Evolutionary conservation across 129 eudicot genomes (phyloP), one percentile per base, ranked within the genome.

Genomic region (Calendula officinalis): DNA sequence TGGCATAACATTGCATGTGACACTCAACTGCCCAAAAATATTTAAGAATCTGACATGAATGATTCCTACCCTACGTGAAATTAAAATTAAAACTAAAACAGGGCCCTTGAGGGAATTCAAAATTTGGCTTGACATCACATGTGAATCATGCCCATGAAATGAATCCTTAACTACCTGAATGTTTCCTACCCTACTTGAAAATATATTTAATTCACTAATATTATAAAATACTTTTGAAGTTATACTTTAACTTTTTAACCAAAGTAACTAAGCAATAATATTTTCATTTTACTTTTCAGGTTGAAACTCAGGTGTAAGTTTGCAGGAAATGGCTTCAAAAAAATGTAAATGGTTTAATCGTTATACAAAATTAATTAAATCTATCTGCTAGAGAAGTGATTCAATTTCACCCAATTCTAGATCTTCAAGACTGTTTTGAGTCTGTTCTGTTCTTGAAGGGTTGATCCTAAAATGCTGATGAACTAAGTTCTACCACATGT

Each of bases 1-100:
- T 57, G 77, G 68, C 77, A 56, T 66, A 66, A 57, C 78, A 74
- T 56, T 27, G 51, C 78, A 74, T 74, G 78, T 74, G 73, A 57
- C 55, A 58, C 67, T 49, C 53, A 16, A 48, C n/a, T 60, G 69
- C 76, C 72, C 33, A 38, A 7, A 56, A 66, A 56, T 65, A 42
- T 30, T 11, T 32, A 66, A 66, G 55, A 32, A 66, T 58, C 45
- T 57, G 40, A 22, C 30, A 22, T 22, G 2, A 60, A 62, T 70
- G 66, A 43, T 49, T 57, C 34, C 68, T 63, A 70, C 72, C 74
- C 76, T 63, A 62, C 80, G 37, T 39, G 44, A 13, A 22, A 22
- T 22, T 22, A 22, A 13, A 22, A 22, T 22, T 22, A 22, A 22
- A 22, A 22, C 30, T 22, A 43, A 42, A 60, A 69, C 32, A 34